These are phyloP conservation scores for Trichomonas vaginalis DNA, from an alignment of 208 protist species.

Conservation along the genomic window DNA sequence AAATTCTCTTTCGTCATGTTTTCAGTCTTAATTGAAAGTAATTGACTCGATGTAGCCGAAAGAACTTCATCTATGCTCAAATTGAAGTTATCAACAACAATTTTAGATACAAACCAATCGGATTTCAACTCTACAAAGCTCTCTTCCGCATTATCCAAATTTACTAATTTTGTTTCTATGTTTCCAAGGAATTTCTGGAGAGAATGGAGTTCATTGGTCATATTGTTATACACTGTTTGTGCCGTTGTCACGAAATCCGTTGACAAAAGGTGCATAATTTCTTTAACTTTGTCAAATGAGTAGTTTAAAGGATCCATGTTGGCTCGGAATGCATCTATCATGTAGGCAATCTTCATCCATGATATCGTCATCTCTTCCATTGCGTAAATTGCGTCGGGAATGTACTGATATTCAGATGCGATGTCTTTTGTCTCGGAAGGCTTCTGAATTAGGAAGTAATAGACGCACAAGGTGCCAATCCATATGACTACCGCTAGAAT, in stretches of 20 bases:
- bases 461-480: background rate
- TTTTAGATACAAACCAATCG: background rate
- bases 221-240: background rate
- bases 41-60: background rate
- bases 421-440: background rate
- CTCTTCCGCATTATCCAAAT: background rate
- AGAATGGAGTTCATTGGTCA: background rate
- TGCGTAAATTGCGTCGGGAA: background rate
- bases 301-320: background rate
- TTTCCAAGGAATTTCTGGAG: background rate
- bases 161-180: background rate
- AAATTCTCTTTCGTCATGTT: background rate
- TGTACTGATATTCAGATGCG: background rate
- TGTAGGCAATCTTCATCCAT: background rate
- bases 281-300: background rate
- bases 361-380: background rate
- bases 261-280: background rate
- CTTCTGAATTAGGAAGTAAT: background rate
- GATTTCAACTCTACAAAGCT: background rate
- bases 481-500: background rate
- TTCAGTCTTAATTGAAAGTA: background rate
- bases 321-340: background rate
- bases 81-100: background rate
- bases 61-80: background rate
- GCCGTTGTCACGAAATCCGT: background rate